Evolutionary conservation across 192 early-diverging fungal species (phyloP), one percentile per base, ranked within the genome.

Genomic region (Spizellomyces sp.): DNA sequence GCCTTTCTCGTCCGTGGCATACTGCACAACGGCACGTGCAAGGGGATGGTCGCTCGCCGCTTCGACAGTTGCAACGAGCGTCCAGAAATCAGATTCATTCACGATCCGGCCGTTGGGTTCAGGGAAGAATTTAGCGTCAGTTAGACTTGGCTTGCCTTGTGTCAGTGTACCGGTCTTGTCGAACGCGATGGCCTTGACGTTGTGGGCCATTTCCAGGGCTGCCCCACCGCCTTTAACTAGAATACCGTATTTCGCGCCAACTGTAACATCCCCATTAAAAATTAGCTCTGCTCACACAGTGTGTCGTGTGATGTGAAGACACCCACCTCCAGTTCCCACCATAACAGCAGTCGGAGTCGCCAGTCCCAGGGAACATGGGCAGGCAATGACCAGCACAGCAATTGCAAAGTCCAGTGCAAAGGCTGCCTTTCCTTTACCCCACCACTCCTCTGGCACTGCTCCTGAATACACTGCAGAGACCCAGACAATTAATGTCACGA

Each of bases 331-430:
- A 0, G 97, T 99, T 27, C 96, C 97, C 8, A 97, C 97, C 97
- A 99, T 99, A 8, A 99, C 95, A 0, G 97, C 97, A 0, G 97
- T 99, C 8, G 97, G 97, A 5, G 95, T 96, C 41, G 95, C 92
- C 21, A 99, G 83, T 43, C 97, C 97, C 56, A 99, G 81, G 7
- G 96, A 93, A 79, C 96, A 99, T 27, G 96, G 96, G 64, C 96
- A 99, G 10, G 96, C 95, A 10, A 99, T 95, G 9, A 99, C 96
- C 21, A 97, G 90, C 5, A 98, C 96, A 5, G 94, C 92, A 46
- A 99, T 94, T 6, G 63, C 77, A 63, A 81, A 81, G 19, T 79
- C 57, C 17, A 78, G 42, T 6, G 70, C 63, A 50, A 81, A 76
- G 4, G 45, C 70, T 19, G 65, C 42, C 21, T 19, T 44, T 43